Conservation (phyloP, 2,329 filamentous ascomycete species). For the Volutella citrinella region DNA sequence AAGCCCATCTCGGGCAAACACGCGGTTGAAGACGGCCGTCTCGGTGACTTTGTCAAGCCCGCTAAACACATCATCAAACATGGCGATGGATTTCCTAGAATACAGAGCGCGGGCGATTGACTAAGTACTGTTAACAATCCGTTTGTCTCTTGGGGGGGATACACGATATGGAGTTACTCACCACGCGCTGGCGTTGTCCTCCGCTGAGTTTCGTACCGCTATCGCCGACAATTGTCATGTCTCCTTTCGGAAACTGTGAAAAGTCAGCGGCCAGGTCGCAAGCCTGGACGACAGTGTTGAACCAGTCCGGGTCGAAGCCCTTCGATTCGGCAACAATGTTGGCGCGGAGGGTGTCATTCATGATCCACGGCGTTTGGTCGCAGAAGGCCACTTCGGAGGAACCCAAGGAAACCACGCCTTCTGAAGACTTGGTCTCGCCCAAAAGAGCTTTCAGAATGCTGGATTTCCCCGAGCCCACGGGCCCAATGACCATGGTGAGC, state of each 20-base stretch:
- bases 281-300: conserved; percentile 24
- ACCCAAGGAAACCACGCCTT: conserved; percentile 20
- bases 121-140: no score
- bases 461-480: conserved; percentile 31
- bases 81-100: conserved; percentile 18
- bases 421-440: conserved; percentile 21
- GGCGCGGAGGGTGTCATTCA: conserved; percentile 8
- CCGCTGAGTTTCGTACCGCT: conserved; percentile 36
- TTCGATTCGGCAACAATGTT: no score
- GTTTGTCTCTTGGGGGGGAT: no score
- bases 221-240: conserved; percentile 31
- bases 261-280: conserved; percentile 25
- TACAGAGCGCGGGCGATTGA: conserved; percentile 29
- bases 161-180: conserved; percentile 6
- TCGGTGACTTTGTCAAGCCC: conserved; percentile 28
- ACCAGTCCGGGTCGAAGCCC: conserved; percentile 22
- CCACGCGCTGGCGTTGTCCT: conserved; percentile 34
- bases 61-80: conserved; percentile 32
- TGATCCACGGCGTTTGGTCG: conserved; percentile 9
- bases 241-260: conserved; percentile 26
- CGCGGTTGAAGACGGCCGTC: conserved; percentile 18
- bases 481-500: conserved; percentile 28
- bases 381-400: conserved; percentile 16
- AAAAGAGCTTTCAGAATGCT: conserved; percentile 29
- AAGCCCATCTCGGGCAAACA: conserved; percentile 22